Conservation (phyloP, 495 filamentous ascomycete species). For the Trichocladium antarcticum region DNA sequence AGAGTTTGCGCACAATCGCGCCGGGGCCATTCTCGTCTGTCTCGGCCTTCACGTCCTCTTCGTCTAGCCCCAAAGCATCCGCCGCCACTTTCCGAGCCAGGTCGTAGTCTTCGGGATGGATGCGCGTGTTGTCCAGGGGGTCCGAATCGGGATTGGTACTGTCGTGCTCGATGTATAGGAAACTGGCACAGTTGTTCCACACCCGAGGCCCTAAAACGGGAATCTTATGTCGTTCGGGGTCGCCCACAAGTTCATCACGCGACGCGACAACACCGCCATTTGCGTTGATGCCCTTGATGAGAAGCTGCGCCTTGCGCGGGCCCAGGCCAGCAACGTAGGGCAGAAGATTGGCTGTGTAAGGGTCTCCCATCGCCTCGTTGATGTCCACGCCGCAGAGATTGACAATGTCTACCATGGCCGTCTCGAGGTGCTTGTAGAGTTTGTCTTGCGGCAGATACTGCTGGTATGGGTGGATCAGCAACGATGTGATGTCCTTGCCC, state of each 20-base stretch:
- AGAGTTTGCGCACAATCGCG: conserved; percentile 82
- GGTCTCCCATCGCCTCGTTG: conserved; percentile 73
- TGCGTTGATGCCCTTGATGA: conserved; percentile 81
- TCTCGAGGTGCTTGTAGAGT: conserved; percentile 73
- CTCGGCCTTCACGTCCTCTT: conserved; percentile 94
- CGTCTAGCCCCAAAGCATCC: conserved; percentile 88
- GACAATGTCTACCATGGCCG: conserved; percentile 94
- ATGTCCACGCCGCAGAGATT: conserved; percentile 92
- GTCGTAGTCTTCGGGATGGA: conserved; percentile 97
- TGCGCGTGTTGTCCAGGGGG: conserved; percentile 88
- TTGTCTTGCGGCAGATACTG: conserved; percentile 78
- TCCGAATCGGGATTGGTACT: conserved; percentile 66
- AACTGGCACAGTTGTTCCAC: conserved; percentile 94
- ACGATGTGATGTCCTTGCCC: conserved; percentile 73
- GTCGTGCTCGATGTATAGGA: conserved; percentile 81
- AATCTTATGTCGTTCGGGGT: conserved; percentile 60
- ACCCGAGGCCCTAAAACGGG: conserved; percentile 80
- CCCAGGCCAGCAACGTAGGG: conserved; percentile 89
- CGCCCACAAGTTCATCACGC: conserved; percentile 75
- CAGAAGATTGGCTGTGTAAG: conserved; percentile 71
- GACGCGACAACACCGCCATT: conserved; percentile 73
- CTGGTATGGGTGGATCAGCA: conserved; percentile 82
- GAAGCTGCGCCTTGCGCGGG: conserved; percentile 75
- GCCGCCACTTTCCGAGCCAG: conserved; percentile 95
- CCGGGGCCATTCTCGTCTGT: conserved; percentile 75